Conservation (phyloP, 176 grass and related monocot species). For the Musa acuminata region DNA sequence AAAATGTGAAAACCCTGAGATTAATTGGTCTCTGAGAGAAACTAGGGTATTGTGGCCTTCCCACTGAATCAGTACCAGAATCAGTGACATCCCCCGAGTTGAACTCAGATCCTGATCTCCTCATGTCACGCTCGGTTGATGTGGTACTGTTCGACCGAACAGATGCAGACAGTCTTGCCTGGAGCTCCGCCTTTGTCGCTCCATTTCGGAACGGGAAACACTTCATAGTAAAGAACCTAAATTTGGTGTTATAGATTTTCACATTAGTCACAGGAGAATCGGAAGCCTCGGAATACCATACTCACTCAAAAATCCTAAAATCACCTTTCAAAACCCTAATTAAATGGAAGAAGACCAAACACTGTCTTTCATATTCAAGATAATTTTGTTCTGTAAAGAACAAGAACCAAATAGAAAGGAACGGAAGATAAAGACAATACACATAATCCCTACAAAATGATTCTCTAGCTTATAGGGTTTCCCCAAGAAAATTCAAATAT, state of each 20-base stretch:
- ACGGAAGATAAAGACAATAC: neutral
- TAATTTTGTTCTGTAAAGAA: neutral
- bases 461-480: neutral
- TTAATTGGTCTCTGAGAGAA: slow-evolving; percentile 73
- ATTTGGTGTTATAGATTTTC: neutral
- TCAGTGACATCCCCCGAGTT: slow-evolving; percentile 59
- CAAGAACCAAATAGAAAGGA: neutral
- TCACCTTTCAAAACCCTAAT: too few relatives aligned
- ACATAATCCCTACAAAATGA: neutral
- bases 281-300: neutral
- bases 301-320: neutral
- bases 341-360: neutral
- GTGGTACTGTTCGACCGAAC: slow-evolving; percentile 57
- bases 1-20: slow-evolving; percentile 75
- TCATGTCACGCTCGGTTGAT: slow-evolving; percentile 58
- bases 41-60: slow-evolving; percentile 64
- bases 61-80: slow-evolving; percentile 46
- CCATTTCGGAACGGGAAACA: neutral
- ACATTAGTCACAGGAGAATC: neutral
- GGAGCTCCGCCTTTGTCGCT: neutral
- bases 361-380: neutral
- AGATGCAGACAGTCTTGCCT: slow-evolving; percentile 10
- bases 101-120: slow-evolving; percentile 66
- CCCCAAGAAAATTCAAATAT: neutral
- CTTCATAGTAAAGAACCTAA: slow-evolving; percentile 3